A percentile compares a stretch with the other conserved stretches of the same genome.
Evolutionary conservation across 805 yeast species (phyloP).

Genomic region (Myxozyma monticola): DNA sequence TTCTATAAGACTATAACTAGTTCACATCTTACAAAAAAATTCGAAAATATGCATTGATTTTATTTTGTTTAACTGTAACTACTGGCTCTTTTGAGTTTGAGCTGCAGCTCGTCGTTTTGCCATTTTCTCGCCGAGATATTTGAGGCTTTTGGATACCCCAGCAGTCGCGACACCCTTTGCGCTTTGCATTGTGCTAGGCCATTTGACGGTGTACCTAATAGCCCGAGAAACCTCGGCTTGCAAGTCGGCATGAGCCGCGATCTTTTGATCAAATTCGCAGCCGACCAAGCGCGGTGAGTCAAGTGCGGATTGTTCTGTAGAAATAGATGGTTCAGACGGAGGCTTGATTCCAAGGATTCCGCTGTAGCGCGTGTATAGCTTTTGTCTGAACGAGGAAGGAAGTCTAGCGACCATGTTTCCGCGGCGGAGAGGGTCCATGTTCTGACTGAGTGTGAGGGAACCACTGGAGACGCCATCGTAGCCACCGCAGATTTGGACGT

Average conservation of each 20-base stretch:
- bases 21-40: not conserved
- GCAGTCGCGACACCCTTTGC: constrained; percentile 85
- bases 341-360: constrained; percentile 14
- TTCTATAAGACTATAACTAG: not conserved
- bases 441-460: constrained; percentile 37
- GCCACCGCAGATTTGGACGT: constrained; percentile 31
- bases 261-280: constrained; percentile 43
- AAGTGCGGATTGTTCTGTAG: not conserved
- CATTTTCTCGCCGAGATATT: constrained; percentile 75
- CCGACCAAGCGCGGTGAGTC: constrained; percentile 11
- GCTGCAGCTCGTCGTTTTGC: constrained; percentile 38
- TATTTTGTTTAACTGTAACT: not conserved
- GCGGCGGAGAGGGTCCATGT: constrained; percentile 42
- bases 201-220: constrained; percentile 57
- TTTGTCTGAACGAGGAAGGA: constrained; percentile 51
- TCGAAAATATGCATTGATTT: not conserved
- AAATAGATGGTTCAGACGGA: constrained; percentile 9
- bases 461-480: constrained; percentile 4
- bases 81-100: constrained; percentile 9
- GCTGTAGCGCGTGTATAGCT: constrained; percentile 38
- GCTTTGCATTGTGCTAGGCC: constrained; percentile 74
- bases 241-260: constrained; percentile 48
- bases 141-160: constrained; percentile 67
- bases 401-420: constrained; percentile 48
- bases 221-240: constrained; percentile 41